Percentiles rank a stretch among this genome's conserved stretches.
phyloP scores from a whole-genome alignment of 148 eudicot species.

The Rhododendron ferrugineum region DNA sequence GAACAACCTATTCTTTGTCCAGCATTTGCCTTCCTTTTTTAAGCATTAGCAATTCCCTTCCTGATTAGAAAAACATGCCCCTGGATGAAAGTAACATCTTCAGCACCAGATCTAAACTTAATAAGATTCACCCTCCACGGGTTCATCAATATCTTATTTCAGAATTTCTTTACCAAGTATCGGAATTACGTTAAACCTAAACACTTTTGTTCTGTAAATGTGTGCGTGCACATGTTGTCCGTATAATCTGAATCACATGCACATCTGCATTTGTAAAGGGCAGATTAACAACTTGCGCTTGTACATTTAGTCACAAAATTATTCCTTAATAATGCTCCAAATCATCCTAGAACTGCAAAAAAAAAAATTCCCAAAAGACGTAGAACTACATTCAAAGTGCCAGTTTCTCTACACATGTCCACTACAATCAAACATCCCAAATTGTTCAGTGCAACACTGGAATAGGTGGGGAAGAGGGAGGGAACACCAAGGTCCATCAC shows the following conservation, averaged over 20 bases:
- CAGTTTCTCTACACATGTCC: not conserved
- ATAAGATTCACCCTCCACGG: not conserved
- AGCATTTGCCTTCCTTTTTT: not conserved
- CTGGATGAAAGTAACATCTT: not conserved
- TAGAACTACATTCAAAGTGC: not conserved
- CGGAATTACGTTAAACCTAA: not conserved
- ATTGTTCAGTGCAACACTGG: conserved; percentile 1
- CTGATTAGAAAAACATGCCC: not conserved
- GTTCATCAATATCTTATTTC: not conserved
- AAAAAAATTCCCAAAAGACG: not conserved
- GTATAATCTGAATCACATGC: not conserved
- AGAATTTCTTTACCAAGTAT: not conserved
- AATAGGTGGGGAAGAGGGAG: conserved; percentile 15
- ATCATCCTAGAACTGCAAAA: not conserved
- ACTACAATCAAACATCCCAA: not conserved
- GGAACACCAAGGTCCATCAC: conserved; percentile 25
- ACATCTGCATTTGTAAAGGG: not conserved
- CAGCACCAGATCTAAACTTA: not conserved
- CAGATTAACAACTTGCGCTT: not conserved
- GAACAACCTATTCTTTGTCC: not conserved
- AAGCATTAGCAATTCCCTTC: not conserved
- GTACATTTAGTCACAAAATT: not conserved
- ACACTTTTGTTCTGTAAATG: not conserved
- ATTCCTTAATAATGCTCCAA: not conserved
- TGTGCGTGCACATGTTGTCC: not conserved